Conservation (phyloP, 1,284 basidiomycete genomes). For the Pyrrhoderma lamaoense region DNA sequence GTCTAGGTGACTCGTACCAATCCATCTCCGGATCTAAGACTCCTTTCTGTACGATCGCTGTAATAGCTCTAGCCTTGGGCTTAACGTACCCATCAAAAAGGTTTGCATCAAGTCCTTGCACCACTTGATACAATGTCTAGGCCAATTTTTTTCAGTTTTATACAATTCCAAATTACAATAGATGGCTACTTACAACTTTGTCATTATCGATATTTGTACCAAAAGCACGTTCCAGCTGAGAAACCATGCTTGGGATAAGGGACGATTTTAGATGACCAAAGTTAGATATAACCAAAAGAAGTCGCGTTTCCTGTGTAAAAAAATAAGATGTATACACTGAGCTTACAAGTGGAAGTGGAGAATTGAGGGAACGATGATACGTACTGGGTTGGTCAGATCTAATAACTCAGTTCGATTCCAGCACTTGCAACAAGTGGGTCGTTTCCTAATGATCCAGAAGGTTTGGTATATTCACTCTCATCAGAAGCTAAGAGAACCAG, state of each 20-base stretch:
- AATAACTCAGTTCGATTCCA: slow-evolving; percentile 39
- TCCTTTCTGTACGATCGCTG: slow-evolving; percentile 65
- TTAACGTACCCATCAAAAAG: slow-evolving; percentile 85
- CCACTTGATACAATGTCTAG: slow-evolving; percentile 70
- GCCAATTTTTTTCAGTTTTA: background rate
- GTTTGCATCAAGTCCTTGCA: slow-evolving; percentile 78
- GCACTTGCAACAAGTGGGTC: background rate
- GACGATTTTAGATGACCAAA: slow-evolving; percentile 68
- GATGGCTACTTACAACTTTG: slow-evolving; percentile 42
- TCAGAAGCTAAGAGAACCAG: slow-evolving; percentile 78
- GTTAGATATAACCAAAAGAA: slow-evolving; percentile 88
- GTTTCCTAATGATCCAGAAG: slow-evolving; percentile 23
- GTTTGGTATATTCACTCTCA: slow-evolving; percentile 39
- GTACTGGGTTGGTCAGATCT: slow-evolving; percentile 55
- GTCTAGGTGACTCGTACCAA: slow-evolving; percentile 88
- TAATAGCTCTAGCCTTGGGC: slow-evolving; percentile 66
- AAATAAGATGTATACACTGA: slow-evolving; percentile 18
- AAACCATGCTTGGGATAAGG: slow-evolving; percentile 75
- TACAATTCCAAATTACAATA: slow-evolving; percentile 9
- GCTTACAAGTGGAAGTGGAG: background rate
- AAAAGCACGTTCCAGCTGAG: slow-evolving; percentile 74
- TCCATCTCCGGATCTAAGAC: slow-evolving; percentile 78
- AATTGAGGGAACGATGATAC: slow-evolving; percentile 24
- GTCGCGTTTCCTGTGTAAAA: slow-evolving; percentile 64
- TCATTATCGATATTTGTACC: slow-evolving; percentile 74